Percentiles rank a stretch among this genome's conserved stretches.
Evolutionary conservation across 2,329 filamentous ascomycete species (phyloP).

Genomic region (Penicillium sumatraense): DNA sequence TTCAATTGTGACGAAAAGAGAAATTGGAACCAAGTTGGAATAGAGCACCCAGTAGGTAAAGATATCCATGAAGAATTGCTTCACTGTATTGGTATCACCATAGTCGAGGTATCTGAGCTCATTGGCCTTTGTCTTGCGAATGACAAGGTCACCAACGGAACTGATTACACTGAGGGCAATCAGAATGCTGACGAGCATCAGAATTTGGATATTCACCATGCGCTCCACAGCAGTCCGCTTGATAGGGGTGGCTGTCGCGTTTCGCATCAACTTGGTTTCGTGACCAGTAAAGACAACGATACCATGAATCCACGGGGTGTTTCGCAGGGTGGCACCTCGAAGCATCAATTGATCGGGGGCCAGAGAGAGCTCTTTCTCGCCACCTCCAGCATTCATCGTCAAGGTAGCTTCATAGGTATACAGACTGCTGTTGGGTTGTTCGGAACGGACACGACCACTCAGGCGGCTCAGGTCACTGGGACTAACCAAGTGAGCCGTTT

Average conservation of each 20-base stretch:
- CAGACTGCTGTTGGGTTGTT: conserved; percentile 96
- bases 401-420: conserved; percentile 98
- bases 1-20: conserved; percentile 95
- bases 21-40: conserved; percentile 94
- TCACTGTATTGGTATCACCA: conserved; percentile 66
- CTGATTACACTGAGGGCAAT: conserved; percentile 84
- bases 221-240: conserved; percentile 96
- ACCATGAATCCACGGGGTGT: conserved; percentile 96
- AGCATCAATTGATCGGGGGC: conserved; percentile 92
- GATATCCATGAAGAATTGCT: conserved; percentile 89
- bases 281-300: conserved; percentile 97
- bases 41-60: conserved; percentile 99
- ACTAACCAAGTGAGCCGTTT: conserved; percentile 87
- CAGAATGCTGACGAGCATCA: conserved; percentile 85
- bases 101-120: conserved; percentile 76
- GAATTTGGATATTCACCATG: conserved; percentile 89
- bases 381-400: conserved; percentile 86
- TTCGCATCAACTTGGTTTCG: conserved; percentile 98
- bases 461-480: conserved; percentile 82
- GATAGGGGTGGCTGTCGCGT: conserved; percentile 94
- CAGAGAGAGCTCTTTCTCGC: conserved; percentile 88
- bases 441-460: conserved; percentile 84
- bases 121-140: conserved; percentile 66
- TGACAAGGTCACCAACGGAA: conserved; percentile 86
- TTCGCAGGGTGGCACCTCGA: conserved; percentile 89